Evolutionary conservation across 805 yeast genomes (phyloP).

Genomic region (Tetrapisispora phaffii): DNA sequence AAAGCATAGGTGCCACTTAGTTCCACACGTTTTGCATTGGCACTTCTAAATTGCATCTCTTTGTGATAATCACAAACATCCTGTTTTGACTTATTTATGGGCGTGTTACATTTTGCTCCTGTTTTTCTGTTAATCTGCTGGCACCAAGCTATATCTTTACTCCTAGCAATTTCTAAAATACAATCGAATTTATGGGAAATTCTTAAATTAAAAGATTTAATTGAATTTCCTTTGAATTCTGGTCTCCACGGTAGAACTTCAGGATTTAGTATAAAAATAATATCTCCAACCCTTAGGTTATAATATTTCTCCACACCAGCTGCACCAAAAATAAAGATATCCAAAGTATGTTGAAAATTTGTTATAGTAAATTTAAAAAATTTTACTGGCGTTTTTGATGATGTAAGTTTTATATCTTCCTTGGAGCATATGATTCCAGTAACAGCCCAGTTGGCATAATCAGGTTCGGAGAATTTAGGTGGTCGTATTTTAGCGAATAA

Average conservation of each 20-base stretch:
- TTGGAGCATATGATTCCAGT: conserved; percentile 61
- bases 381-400: conserved; percentile 36
- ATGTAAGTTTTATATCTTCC: conserved; percentile 40
- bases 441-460: conserved; percentile 67
- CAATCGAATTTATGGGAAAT: conserved; percentile 42
- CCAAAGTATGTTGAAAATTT: conserved; percentile 52
- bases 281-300: conserved; percentile 65
- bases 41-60: conserved; percentile 43
- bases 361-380: conserved; percentile 57
- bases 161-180: conserved; percentile 63
- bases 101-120: conserved; percentile 46
- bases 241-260: conserved; percentile 36
- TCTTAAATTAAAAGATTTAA: conserved; percentile 43
- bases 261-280: conserved; percentile 71
- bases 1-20: conserved; percentile 50
- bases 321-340: conserved; percentile 51
- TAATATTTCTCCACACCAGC: conserved; percentile 60
- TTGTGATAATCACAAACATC: conserved; percentile 65
- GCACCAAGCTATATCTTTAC: conserved; percentile 63
- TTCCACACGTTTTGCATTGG: conserved; percentile 64
- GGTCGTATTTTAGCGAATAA: conserved; percentile 56
- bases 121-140: conserved; percentile 36
- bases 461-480: conserved; percentile 61
- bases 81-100: conserved; percentile 45
- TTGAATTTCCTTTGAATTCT: conserved; percentile 11